Evolutionary conservation across 371 early-diverging fungal genomes (phyloP).

Genomic region (Entomophthora muscae): DNA sequence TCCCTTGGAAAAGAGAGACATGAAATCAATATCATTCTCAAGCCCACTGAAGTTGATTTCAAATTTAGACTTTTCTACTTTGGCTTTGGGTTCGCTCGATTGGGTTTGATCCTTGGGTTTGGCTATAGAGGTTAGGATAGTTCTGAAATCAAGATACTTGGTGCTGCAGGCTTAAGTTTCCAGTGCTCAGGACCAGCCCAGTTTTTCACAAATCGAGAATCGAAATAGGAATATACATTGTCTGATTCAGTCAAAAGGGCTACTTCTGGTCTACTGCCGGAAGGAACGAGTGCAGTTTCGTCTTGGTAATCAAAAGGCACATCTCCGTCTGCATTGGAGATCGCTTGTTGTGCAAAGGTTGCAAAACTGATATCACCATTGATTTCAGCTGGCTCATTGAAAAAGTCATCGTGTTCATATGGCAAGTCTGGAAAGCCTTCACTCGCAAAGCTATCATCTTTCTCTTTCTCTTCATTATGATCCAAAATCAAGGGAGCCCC

Average conservation of each 20-base stretch:
- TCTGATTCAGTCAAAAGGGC: conserved; percentile 10
- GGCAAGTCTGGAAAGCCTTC: not conserved
- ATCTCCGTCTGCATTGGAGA: conserved; percentile 9
- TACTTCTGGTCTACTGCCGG: conserved; percentile 11
- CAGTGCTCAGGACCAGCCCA: conserved; percentile 96
- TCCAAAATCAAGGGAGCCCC: not conserved
- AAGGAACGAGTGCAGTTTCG: not conserved
- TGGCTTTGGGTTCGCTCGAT: conserved; percentile 11
- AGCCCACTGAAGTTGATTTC: conserved; percentile 38
- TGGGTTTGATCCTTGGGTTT: not conserved
- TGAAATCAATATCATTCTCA: conserved; percentile 27
- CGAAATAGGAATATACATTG: conserved; percentile 78
- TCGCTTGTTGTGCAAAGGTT: not conserved
- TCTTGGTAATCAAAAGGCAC: conserved; percentile 9
- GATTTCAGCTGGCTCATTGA: not conserved
- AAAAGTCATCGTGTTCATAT: not conserved
- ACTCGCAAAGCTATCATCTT: not conserved
- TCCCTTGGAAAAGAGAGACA: conserved; percentile 47
- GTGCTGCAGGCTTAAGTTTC: conserved; percentile 41
- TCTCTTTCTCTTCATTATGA: not conserved
- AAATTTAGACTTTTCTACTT: conserved; percentile 16
- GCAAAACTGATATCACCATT: not conserved
- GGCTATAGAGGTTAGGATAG: not conserved
- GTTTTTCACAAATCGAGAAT: conserved; percentile 48
- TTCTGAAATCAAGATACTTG: conserved; percentile 14